Percentiles rank a stretch among this genome's conserved stretches.
Conservation (phyloP, 345 rosid genomes). For the Gossypium rotundifolium region DNA sequence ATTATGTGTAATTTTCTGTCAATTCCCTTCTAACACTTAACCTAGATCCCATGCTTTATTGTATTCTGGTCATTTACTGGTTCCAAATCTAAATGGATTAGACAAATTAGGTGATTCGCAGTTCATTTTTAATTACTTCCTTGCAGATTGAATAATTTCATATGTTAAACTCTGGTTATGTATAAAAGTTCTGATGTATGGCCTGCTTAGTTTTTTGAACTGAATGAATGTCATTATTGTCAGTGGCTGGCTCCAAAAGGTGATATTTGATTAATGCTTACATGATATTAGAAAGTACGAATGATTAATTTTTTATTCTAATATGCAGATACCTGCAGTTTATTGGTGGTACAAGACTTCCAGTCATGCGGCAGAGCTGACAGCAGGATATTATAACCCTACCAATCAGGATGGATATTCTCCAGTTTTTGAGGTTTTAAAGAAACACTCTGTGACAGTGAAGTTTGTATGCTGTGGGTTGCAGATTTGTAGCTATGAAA, state of each 20-base stretch:
- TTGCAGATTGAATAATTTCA: background rate
- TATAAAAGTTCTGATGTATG: background rate
- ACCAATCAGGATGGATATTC: slow-evolving; percentile 85
- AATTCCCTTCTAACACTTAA: background rate
- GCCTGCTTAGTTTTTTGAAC: background rate
- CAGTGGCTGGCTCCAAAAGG: background rate
- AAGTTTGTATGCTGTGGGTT: slow-evolving; percentile 69
- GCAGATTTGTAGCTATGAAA: slow-evolving; percentile 42
- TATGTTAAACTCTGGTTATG: background rate
- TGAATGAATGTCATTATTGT: background rate
- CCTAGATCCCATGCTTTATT: background rate
- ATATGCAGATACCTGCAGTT: slow-evolving; percentile 75
- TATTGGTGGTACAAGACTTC: slow-evolving; percentile 89
- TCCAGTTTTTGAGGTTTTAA: slow-evolving; percentile 61
- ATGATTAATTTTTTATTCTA: slow-evolving; percentile 9
- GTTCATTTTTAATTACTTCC: background rate
- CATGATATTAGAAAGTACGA: background rate
- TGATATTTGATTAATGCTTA: background rate
- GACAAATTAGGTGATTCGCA: background rate
- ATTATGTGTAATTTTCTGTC: background rate
- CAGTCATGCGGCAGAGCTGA: slow-evolving; percentile 90
- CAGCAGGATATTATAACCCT: slow-evolving; percentile 86
- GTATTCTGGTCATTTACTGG: background rate
- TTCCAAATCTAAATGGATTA: background rate
- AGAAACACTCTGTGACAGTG: slow-evolving; percentile 55